phyloP scores from a whole-genome alignment of 2,329 filamentous ascomycete genomes.

The Trichophyton schoenleinii region DNA sequence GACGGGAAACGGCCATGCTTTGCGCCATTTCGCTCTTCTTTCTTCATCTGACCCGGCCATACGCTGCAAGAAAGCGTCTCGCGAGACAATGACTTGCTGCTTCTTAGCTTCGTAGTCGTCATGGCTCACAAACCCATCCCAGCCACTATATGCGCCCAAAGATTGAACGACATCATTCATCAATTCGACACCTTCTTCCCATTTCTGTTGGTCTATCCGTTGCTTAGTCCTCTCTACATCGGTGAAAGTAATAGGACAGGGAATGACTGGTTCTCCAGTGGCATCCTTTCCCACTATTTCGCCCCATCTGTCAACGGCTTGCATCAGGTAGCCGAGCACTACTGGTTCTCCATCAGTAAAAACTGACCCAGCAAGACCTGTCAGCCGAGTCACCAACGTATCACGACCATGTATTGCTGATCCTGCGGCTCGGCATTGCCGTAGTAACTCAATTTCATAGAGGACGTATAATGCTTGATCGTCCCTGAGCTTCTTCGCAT shows the following conservation, averaged over 20 bases:
- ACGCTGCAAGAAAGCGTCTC: background rate
- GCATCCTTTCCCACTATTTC: background rate
- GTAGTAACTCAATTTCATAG: background rate
- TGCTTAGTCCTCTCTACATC: background rate
- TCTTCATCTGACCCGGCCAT: background rate
- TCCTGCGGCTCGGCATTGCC: background rate
- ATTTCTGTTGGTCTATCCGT: background rate
- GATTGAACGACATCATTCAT: background rate
- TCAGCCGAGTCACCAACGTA: background rate
- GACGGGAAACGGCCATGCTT: background rate
- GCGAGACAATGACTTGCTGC: background rate
- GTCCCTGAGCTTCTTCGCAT: background rate
- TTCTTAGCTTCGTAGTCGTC: background rate
- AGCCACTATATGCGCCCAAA: background rate
- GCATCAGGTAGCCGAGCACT: background rate
- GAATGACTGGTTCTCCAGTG: background rate
- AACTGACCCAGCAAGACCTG: background rate
- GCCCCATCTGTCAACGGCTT: background rate
- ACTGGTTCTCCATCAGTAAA: background rate
- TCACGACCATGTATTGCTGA: background rate
- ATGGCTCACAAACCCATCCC: background rate
- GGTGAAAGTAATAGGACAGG: background rate
- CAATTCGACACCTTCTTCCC: background rate
- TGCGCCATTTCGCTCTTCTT: background rate
- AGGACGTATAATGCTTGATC: background rate